Base-by-base conservation (phyloP, 805 yeast species). In the Candida sphagnicola region DNA sequence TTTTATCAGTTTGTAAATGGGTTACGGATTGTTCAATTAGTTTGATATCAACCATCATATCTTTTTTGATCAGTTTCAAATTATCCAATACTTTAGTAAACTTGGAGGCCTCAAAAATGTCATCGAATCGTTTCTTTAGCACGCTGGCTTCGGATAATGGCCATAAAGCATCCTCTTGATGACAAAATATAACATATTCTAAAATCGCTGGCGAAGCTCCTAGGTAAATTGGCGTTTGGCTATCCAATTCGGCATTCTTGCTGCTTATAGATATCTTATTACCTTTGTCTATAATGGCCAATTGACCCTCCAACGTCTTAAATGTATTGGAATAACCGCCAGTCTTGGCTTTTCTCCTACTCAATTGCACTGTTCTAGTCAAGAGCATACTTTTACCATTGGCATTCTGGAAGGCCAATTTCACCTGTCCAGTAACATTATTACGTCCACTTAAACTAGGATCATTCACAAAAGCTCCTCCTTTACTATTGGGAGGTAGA, bases 161-260 rank as follows among this genome's bases (percentile, higher is more conserved):
- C 99, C 99, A 93, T 19, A 88, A 61, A 50, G 91, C 82, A 43
- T 93, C 99, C 53, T 93, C 99, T 58, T 93, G 99, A 54, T 93
- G 99, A 54, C 99, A 91, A 61, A 93, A 93, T 1, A 91, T 82
- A 30, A 93, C 99, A 56, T 88, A 87, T 48, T 91, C 96, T 37
- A 93, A 63, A 39, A 93, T 78, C 0, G 98, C 85, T 42, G 78
- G 77, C 0, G 96, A 85, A 1, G 90, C 95, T 4, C 99, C 99
- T 40, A 93, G 67, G 45, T 80, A 81, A 17, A 74, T 70, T 1
- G 98, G 97, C 28, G 93, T 81, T 39, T 83, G 83, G 4, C 72
- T 62, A 53, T 93, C 96, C 35, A 93, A 70, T 45, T 91, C 98
- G 0, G 86, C 80, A 44, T 88, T 81, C 48, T 90, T 81, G 2